phyloP scores from a whole-genome alignment of 2,329 filamentous ascomycete genomes.

The Hymenoscyphus occultus region DNA sequence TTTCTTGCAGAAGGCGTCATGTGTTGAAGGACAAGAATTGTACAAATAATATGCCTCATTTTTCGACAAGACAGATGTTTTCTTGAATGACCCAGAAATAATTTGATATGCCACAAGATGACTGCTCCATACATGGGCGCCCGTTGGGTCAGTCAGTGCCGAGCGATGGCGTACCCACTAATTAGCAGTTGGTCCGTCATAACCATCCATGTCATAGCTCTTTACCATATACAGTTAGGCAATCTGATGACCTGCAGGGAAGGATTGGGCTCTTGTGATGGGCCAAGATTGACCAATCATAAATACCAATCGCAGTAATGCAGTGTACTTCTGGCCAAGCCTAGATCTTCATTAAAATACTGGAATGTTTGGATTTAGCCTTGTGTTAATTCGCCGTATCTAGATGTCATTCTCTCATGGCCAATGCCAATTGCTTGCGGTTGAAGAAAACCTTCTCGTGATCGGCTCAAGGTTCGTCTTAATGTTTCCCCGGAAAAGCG shows the following conservation, averaged over 20 bases:
- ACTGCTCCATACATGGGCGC: neutral
- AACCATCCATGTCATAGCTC: neutral
- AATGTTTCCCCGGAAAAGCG: neutral
- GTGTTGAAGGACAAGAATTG: neutral
- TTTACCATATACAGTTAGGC: neutral
- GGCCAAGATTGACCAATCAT: slow-evolving; percentile 7
- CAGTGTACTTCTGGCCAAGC: neutral
- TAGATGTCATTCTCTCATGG: neutral
- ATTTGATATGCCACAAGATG: neutral
- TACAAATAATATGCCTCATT: slow-evolving; percentile 3
- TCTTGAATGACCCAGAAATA: neutral
- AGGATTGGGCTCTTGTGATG: neutral
- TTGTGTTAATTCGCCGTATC: neutral
- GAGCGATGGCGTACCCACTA: neutral
- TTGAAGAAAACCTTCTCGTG: neutral
- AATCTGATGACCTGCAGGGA: slow-evolving; percentile 3
- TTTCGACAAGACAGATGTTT: neutral
- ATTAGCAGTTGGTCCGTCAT: neutral
- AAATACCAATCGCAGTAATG: neutral
- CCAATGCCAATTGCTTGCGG: neutral
- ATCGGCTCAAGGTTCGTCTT: neutral
- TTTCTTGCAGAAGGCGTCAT: neutral
- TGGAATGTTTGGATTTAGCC: neutral
- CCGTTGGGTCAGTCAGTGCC: slow-evolving; percentile 1
- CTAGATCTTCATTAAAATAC: too few species aligned